phyloP scores from a whole-genome alignment of 257 asterid genomes.

The Solanum corneliomulleri region DNA sequence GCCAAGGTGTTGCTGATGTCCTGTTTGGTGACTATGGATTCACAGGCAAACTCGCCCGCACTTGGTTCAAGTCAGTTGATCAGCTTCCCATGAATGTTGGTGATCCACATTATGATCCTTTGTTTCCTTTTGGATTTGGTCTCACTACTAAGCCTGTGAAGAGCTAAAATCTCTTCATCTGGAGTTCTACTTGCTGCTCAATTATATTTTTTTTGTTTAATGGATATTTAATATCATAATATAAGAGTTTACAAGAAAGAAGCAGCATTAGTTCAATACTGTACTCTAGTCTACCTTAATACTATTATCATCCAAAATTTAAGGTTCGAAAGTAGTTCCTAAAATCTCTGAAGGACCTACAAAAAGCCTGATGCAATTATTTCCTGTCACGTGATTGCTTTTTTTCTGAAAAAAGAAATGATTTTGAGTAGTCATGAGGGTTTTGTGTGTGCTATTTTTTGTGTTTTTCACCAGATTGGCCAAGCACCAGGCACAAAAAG shows the following conservation, averaged over 20 bases:
- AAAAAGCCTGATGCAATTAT: no score
- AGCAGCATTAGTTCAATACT: neutral
- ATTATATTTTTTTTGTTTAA: neutral
- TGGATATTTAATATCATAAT: neutral
- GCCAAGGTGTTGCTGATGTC: constrained; percentile 47
- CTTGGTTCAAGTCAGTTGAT: constrained; percentile 49
- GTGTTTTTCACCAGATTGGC: neutral
- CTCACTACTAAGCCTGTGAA: constrained; percentile 13
- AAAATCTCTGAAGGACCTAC: no score
- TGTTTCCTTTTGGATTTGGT: constrained; percentile 51
- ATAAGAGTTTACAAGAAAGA: neutral
- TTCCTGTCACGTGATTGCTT: neutral
- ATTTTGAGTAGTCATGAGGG: neutral
- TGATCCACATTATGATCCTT: constrained; percentile 38
- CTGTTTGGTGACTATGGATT: constrained; percentile 44
- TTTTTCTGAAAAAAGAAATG: neutral
- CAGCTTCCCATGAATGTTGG: constrained; percentile 61
- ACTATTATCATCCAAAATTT: neutral
- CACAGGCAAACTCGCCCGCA: constrained; percentile 40
- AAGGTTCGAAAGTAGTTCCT: no score
- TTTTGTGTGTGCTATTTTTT: neutral
- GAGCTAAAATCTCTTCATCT: neutral
- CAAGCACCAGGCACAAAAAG: neutral
- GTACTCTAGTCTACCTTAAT: neutral
- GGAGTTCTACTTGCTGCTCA: neutral